Evolutionary conservation across 2,329 filamentous ascomycete genomes (phyloP).

Genomic region (Xylaria multiplex): DNA sequence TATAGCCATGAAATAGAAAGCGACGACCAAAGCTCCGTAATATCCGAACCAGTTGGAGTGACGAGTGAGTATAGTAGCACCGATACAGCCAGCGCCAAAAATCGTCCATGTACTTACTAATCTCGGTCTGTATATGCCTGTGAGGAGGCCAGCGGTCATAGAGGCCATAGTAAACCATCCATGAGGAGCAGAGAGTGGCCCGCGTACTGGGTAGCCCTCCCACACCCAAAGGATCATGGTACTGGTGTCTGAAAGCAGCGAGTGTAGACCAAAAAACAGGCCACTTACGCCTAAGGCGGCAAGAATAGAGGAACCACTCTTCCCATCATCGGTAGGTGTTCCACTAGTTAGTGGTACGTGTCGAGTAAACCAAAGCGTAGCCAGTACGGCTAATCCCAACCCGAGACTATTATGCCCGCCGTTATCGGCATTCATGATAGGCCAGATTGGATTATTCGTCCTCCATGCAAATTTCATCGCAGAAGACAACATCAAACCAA

Average conservation of each 20-base stretch:
- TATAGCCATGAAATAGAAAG: conserved; percentile 84
- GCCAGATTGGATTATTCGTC: conserved; percentile 98
- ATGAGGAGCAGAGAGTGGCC: conserved; percentile 88
- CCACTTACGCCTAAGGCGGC: conserved; percentile 83
- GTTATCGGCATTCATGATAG: conserved; percentile 87
- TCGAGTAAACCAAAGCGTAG: conserved; percentile 79
- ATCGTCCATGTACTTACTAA: conserved; percentile 81
- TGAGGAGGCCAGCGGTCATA: conserved; percentile 83
- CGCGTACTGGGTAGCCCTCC: conserved; percentile 92
- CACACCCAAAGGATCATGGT: conserved; percentile 99
- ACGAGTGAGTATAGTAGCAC: conserved; percentile 80
- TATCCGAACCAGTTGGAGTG: conserved; percentile 89
- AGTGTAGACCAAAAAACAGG: conserved; percentile 89
- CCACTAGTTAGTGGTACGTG: conserved; percentile 62
- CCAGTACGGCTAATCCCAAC: conserved; percentile 77
- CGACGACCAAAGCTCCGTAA: conserved; percentile 79
- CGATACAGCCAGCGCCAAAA: conserved; percentile 80
- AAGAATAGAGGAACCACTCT: conserved; percentile 74
- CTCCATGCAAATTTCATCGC: conserved; percentile 91
- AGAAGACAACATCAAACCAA: conserved; percentile 85
- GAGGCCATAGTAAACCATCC: conserved; percentile 85
- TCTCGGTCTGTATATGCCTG: conserved; percentile 78
- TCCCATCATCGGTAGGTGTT: conserved; percentile 46
- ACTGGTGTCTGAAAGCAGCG: conserved; percentile 92
- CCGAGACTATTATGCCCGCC: conserved; percentile 93